phyloP scores from a whole-genome alignment of 345 rosid species.

The Eucalyptus tenuipes region DNA sequence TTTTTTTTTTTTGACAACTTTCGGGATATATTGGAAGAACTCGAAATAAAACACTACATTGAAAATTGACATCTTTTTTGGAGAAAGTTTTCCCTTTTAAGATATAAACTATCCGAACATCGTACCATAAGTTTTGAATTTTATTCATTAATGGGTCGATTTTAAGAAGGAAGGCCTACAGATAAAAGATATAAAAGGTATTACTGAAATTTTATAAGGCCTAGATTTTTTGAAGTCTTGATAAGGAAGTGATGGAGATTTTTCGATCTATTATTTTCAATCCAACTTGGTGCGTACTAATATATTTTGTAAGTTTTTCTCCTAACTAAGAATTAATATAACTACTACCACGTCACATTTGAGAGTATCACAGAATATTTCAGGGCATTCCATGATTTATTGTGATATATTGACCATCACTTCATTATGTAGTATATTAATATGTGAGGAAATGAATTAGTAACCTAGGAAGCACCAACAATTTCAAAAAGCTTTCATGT shows the following conservation, averaged over 20 bases:
- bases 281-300: neutral
- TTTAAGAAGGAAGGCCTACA: neutral
- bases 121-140: neutral
- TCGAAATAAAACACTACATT: too few species aligned
- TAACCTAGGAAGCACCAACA: accelerated
- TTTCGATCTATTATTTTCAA: neutral
- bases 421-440: accelerated
- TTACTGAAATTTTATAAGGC: too few species aligned
- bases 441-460: neutral
- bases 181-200: too few species aligned
- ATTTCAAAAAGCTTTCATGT: accelerated
- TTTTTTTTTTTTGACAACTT: too few species aligned
- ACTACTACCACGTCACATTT: neutral
- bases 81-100: too few species aligned
- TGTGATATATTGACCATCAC: neutral
- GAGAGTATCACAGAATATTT: neutral
- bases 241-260: neutral
- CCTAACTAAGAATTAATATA: neutral
- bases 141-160: too few species aligned
- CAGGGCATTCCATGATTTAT: accelerated
- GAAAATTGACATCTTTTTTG: accelerated
- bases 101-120: neutral
- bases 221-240: too few species aligned
- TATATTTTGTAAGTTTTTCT: neutral
- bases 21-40: neutral